Evolutionary conservation across 1,284 basidiomycete genomes (phyloP), one percentile per base, ranked within the genome.

Genomic region (Cryptococcus neoformans): DNA sequence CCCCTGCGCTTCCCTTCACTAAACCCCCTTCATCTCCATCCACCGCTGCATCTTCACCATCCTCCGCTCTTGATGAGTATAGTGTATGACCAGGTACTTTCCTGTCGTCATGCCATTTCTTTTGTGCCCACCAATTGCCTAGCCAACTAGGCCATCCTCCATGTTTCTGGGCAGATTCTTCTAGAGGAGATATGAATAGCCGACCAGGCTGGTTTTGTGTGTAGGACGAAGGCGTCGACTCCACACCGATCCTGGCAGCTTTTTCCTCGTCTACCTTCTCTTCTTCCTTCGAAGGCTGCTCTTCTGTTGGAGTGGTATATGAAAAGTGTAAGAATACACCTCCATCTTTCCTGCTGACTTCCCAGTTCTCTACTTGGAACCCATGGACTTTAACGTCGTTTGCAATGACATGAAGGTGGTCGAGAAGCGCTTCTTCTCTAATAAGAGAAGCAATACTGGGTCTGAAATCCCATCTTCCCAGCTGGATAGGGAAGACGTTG

Each of bases 281-380:
- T 9, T 35, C 45, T 34, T 16, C 45, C 40, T n/a, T 41, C 16
- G 17, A 6, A 12, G n/a, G 17, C n/a, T 28, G n/a, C 40, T 47
- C 36, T 48, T 56, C 40, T 8, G 17, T 80, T 72, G 78, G 78
- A 6, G 77, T 74, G 17, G 75, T 76, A 68, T 88, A 94, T 17
- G 81, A 79, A 74, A 93, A 93, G 49, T 83, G 83, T 54, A 93
- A 85, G 71, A 94, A 94, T 4, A 92, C 87, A 7, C 93, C 92
- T 44, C 73, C 70, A 53, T 72, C 74, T 62, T 72, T 74, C 42
- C 71, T 52, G 41, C 70, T 69, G 28, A 77, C 67, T 59, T 78
- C 76, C 62, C 70, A 73, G 21, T 64, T 67, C 59, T 78, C 76
- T 34, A 78, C 63, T 36, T 64, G 62, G 56, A 76, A 78, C 12